Conservation (phyloP, 148 eudicot genomes). For the Spergularia bocconei region DNA sequence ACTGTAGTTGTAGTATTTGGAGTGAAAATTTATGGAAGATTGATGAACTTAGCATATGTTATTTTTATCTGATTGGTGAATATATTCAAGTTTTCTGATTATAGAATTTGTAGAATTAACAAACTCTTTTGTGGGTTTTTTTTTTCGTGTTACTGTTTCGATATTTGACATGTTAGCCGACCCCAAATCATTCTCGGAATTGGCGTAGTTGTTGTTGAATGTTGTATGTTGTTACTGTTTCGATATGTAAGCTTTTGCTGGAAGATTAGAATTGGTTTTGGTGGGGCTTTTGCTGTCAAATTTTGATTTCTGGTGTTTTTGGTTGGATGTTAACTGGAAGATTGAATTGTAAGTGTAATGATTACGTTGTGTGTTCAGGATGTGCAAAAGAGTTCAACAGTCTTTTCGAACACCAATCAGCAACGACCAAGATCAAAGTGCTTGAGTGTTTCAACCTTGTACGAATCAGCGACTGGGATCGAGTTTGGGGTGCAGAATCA, state of each 20-base stretch:
- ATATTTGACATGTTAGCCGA: no score
- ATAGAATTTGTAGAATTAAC: no score
- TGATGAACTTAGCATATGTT: no score
- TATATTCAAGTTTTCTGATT: no score
- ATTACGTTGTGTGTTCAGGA: neutral
- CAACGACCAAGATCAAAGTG: conserved; percentile 21
- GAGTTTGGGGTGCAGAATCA: neutral
- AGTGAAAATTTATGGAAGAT: neutral
- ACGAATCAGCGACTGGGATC: conserved; percentile 8
- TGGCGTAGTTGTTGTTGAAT: no score
- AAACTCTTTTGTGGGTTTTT: no score
- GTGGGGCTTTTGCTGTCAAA: neutral
- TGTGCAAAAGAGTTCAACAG: conserved; percentile 16
- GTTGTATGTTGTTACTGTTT: no score
- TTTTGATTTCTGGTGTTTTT: neutral
- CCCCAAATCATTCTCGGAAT: no score
- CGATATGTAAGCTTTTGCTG: neutral
- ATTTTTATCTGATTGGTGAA: no score
- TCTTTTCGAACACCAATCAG: conserved; percentile 17
- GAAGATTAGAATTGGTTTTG: neutral
- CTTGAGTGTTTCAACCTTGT: conserved; percentile 22
- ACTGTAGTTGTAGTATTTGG: no score
- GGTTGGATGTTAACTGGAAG: neutral
- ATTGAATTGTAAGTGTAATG: neutral
- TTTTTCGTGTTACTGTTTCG: no score